A percentile compares a stretch with the other conserved stretches of the same genome.
Conservation (phyloP, 2,329 filamentous ascomycete species). For the Cordyceps militaris region DNA sequence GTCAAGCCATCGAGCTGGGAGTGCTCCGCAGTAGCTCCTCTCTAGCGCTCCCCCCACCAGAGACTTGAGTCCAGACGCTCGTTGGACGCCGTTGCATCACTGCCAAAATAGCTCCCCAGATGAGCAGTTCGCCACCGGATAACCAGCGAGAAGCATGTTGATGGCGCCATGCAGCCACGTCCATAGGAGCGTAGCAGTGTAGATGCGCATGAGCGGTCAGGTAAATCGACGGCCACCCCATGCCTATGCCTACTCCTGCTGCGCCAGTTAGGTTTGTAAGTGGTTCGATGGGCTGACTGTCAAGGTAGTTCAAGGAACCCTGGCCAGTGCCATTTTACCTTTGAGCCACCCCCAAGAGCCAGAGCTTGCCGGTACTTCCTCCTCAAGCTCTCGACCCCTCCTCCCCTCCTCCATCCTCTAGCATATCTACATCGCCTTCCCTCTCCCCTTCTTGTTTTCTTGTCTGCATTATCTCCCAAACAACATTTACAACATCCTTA, state of each 20-base stretch:
- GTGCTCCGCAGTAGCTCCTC: background rate
- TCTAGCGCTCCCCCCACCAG: background rate
- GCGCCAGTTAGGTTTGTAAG: background rate
- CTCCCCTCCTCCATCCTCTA: background rate
- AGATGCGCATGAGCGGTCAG: no score
- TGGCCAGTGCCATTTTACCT: background rate
- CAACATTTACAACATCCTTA: background rate
- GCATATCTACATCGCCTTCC: background rate
- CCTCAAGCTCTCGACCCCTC: background rate
- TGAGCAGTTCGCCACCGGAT: background rate
- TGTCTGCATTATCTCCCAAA: background rate
- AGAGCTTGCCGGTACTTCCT: background rate
- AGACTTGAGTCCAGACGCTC: background rate
- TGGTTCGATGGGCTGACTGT: slow-evolving; percentile 1
- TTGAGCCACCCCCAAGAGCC: background rate
- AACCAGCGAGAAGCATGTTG: background rate
- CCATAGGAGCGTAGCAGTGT: no score
- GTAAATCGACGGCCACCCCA: no score
- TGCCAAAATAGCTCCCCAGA: background rate
- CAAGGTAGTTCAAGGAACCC: background rate
- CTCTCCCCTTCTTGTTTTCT: background rate
- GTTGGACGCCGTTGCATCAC: background rate
- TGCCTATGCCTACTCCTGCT: background rate
- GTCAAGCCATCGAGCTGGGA: background rate
- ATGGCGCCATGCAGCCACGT: background rate